phyloP scores from a whole-genome alignment of 371 early-diverging fungal genomes.

The Catenaria anguillulae region DNA sequence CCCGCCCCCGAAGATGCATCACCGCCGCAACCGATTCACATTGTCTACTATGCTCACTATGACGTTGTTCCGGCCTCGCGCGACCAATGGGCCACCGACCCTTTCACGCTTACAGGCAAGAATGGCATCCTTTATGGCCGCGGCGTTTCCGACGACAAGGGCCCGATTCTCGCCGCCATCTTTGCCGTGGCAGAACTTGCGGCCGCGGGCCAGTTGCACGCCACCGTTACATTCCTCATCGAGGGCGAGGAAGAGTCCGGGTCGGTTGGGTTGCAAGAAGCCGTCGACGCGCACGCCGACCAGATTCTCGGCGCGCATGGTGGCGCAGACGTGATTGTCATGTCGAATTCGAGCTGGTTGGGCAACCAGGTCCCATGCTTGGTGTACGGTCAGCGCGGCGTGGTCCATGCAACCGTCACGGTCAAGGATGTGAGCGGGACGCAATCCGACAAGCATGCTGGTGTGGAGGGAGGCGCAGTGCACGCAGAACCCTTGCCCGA shows the following conservation, averaged over 20 bases:
- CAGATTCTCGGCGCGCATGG: slow-evolving; percentile 26
- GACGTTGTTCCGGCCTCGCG: slow-evolving; percentile 57
- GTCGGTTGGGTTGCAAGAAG: slow-evolving; percentile 48
- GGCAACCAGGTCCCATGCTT: slow-evolving; percentile 51
- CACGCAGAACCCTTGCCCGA: slow-evolving; percentile 55
- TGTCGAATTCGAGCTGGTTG: slow-evolving; percentile 55
- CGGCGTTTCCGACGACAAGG: slow-evolving; percentile 67
- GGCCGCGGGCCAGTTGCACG: slow-evolving; percentile 38
- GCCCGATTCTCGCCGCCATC: slow-evolving; percentile 57
- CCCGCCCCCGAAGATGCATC: too few species aligned
- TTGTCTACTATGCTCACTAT: slow-evolving; percentile 71
- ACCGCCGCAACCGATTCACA: slow-evolving; percentile 25
- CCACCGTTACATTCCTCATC: slow-evolving; percentile 60
- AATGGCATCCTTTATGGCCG: slow-evolving; percentile 50
- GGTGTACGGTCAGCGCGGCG: slow-evolving; percentile 56
- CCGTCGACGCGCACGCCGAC: slow-evolving; percentile 20
- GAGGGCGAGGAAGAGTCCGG: slow-evolving; percentile 78
- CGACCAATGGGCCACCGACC: slow-evolving; percentile 37
- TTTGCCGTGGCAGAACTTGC: slow-evolving; percentile 59
- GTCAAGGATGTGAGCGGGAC: slow-evolving; percentile 35
- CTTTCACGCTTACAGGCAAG: slow-evolving; percentile 34
- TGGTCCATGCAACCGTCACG: slow-evolving; percentile 51
- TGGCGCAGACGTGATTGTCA: slow-evolving; percentile 49
- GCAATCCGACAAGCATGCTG: slow-evolving; percentile 57
- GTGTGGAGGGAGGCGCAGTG: slow-evolving; percentile 71